phyloP scores from a whole-genome alignment of 1,139 yeast species.

The Suzukiozyma palmioleophila region DNA sequence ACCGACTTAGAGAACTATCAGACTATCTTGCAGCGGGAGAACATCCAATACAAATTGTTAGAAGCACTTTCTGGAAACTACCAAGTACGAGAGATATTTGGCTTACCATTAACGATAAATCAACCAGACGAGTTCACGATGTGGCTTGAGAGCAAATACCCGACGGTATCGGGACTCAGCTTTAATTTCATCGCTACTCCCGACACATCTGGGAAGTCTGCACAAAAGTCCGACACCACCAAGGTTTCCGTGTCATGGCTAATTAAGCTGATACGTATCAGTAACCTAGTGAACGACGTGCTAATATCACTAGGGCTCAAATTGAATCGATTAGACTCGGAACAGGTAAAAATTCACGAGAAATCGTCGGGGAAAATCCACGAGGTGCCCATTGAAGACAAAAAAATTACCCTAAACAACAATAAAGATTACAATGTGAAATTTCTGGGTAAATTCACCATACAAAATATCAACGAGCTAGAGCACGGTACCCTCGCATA shows the following conservation, averaged over 20 bases:
- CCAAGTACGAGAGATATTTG: slow-evolving; percentile 21
- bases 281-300: slow-evolving; percentile 17
- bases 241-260: slow-evolving; percentile 18
- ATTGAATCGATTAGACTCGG: slow-evolving; percentile 22
- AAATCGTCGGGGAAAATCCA: slow-evolving; percentile 22
- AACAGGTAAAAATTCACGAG: slow-evolving; percentile 21
- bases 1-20: slow-evolving; percentile 13
- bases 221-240: background rate
- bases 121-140: slow-evolving; percentile 15
- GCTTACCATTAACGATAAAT: slow-evolving; percentile 22
- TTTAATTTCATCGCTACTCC: slow-evolving; percentile 11
- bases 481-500: slow-evolving; percentile 19
- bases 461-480: slow-evolving; percentile 15
- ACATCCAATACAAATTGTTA: slow-evolving; percentile 26
- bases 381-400: slow-evolving; percentile 16
- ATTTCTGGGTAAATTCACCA: slow-evolving; percentile 21
- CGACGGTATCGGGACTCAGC: slow-evolving; percentile 29
- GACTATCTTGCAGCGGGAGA: slow-evolving; percentile 14
- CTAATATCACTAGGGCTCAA: slow-evolving; percentile 22
- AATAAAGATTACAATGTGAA: slow-evolving; percentile 20
- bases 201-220: background rate
- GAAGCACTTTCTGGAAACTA: slow-evolving; percentile 22
- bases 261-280: slow-evolving; percentile 23
- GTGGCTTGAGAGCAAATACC: slow-evolving; percentile 28
- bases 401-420: slow-evolving; percentile 10